Evolutionary conservation across 768 basidiomycete species (phyloP).

Genomic region (Kwoniella shandongensis): DNA sequence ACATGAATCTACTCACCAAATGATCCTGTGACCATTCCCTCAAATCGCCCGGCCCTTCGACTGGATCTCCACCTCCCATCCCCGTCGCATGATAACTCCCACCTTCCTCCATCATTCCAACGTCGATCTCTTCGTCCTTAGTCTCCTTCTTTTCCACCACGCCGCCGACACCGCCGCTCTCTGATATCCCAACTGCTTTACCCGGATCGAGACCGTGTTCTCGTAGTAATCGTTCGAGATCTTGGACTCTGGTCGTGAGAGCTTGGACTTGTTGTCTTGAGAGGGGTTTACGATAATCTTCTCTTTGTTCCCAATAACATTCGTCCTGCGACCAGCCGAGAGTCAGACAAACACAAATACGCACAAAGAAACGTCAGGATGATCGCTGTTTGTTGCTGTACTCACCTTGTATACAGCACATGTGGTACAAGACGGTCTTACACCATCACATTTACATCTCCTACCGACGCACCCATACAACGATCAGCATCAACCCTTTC

Average conservation of each 20-base stretch:
- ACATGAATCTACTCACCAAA: constrained; percentile 17
- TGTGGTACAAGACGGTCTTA: constrained; percentile 41
- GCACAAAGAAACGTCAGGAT: no score
- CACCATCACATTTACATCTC: constrained; percentile 44
- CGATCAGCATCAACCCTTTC: no score
- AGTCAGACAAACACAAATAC: not conserved
- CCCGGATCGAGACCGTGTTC: constrained; percentile 33
- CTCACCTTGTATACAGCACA: constrained; percentile 45
- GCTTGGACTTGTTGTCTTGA: constrained; percentile 45
- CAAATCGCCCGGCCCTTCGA: constrained; percentile 7
- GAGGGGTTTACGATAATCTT: constrained; percentile 46
- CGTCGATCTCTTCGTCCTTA: not conserved
- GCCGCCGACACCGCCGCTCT: constrained; percentile 9
- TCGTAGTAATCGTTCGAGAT: constrained; percentile 36
- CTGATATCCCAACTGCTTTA: not conserved
- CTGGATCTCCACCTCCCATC: not conserved
- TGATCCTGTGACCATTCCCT: constrained; percentile 29
- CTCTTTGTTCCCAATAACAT: constrained; percentile 41
- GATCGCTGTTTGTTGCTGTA: not conserved
- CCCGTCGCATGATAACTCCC: not conserved
- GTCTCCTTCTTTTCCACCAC: not conserved
- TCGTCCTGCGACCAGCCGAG: constrained; percentile 32
- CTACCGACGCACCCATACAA: constrained; percentile 14
- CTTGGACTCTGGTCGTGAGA: constrained; percentile 35
- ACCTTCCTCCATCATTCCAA: not conserved